Base-by-base conservation (phyloP, 495 filamentous ascomycete species). In the Cenococcum geophilum region DNA sequence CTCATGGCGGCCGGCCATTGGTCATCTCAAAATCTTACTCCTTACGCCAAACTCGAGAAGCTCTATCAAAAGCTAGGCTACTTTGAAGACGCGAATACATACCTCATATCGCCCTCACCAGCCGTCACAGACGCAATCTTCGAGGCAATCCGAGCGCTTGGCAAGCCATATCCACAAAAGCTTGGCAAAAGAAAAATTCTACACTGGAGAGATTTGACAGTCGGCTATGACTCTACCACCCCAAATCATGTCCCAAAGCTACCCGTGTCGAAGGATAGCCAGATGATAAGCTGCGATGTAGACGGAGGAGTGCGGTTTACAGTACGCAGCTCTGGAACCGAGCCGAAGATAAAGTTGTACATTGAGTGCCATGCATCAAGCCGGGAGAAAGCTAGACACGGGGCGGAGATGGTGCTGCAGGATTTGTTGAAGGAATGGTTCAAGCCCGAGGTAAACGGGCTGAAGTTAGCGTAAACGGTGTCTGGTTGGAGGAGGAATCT, bases 281-380 rank as follows among this genome's bases (percentile, higher is more conserved):
- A 89, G 66, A 89, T 89, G 86, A 78, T 89, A 58, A 89, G 86
- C n/a, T 77, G 82, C 58, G 84, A 84, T 76, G 68, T 89, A 27
- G 75, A 79, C n/a, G 78, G 78, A 1, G 79, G 79, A 23, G 78
- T 86, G 1, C 78, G 81, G 45, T 86, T 88, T 69, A 89, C 86
- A 1, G 76, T 86, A 32, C 75, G 86, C 66, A 83, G 80, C 5
- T 87, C 84, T 1, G 86, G 86, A 5, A 89, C 86, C 1, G 86
- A 89, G 70, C 86, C 86, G 0, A 77, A 77, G 72, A 71, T 77
- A 51, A 77, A 77, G 63, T 48, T 77, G 23, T 77, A 77, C 56
- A 69, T 76, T 51, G 75, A 77, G 55, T 70, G 63, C 18, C 58
- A 51, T 25, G 72, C 62, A 8, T 49, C 45, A 22, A 64, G 50